A percentile compares a stretch with the other conserved stretches of the same genome.
Conservation (phyloP, 139 green algal species). For the Coccomyxa sp. region DNA sequence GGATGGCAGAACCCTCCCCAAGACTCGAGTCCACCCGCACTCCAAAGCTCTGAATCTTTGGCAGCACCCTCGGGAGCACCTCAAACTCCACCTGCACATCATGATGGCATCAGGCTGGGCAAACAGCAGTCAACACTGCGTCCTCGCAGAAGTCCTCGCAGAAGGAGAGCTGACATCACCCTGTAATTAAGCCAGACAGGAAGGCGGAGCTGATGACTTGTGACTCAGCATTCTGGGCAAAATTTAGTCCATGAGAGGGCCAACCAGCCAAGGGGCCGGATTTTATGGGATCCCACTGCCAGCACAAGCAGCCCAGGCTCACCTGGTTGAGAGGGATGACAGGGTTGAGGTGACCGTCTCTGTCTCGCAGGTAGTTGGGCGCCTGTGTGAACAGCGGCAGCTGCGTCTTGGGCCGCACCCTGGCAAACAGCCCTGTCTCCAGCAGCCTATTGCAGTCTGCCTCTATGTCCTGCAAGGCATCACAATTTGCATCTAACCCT, state of each 20-base stretch:
- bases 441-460: slow-evolving; percentile 18
- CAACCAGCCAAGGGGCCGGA: no score
- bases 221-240: no score
- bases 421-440: slow-evolving; percentile 18
- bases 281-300: no score
- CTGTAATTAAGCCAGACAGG: no score
- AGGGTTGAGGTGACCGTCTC: neutral
- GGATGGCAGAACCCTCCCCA: neutral
- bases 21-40: slow-evolving; percentile 58
- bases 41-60: slow-evolving; percentile 39
- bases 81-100: slow-evolving; percentile 36
- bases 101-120: no score
- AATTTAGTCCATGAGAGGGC: no score
- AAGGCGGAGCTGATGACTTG: no score
- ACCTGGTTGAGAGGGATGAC: neutral
- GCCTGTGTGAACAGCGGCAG: neutral
- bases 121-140: no score
- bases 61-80: slow-evolving; percentile 44
- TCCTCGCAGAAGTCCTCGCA: no score
- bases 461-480: slow-evolving; percentile 23
- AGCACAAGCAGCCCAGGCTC: no score
- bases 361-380: neutral
- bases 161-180: no score
- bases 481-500: no score
- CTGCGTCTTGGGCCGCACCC: neutral